phyloP scores from a whole-genome alignment of 202 grass and related monocot genomes.

The Setaria viridis region DNA sequence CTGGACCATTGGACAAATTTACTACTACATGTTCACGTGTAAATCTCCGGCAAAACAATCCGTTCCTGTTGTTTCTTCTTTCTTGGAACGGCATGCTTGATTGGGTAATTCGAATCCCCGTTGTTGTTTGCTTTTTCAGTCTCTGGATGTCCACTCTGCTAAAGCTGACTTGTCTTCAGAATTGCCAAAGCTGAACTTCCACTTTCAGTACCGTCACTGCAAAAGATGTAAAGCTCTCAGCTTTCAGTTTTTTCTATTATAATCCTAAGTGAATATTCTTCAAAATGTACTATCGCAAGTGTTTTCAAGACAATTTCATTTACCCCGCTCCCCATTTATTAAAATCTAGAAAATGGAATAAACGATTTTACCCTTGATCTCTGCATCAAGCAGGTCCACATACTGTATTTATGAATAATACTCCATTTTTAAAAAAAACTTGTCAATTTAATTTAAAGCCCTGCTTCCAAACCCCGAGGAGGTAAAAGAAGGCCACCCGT shows the following conservation, averaged over 20 bases:
- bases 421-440: background rate
- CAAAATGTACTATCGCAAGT: background rate
- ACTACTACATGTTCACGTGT: constrained; percentile 26
- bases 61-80: constrained; percentile 1
- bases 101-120: constrained; percentile 20
- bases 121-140: background rate
- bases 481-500: constrained; percentile 6
- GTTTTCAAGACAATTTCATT: background rate
- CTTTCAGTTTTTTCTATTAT: background rate
- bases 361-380: background rate
- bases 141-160: constrained; percentile 1
- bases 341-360: constrained; percentile 3
- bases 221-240: constrained; percentile 4
- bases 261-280: background rate
- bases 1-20: constrained; percentile 28
- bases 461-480: constrained; percentile 49
- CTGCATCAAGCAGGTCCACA: constrained; percentile 11
- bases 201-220: constrained; percentile 25
- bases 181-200: constrained; percentile 42
- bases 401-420: constrained; percentile 4
- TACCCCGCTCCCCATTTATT: background rate
- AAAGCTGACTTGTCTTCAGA: constrained; percentile 43
- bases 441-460: background rate
- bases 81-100: background rate
- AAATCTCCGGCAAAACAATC: background rate